Evolutionary conservation across 1,284 basidiomycete genomes (phyloP).

Genomic region (Chiua sp.): DNA sequence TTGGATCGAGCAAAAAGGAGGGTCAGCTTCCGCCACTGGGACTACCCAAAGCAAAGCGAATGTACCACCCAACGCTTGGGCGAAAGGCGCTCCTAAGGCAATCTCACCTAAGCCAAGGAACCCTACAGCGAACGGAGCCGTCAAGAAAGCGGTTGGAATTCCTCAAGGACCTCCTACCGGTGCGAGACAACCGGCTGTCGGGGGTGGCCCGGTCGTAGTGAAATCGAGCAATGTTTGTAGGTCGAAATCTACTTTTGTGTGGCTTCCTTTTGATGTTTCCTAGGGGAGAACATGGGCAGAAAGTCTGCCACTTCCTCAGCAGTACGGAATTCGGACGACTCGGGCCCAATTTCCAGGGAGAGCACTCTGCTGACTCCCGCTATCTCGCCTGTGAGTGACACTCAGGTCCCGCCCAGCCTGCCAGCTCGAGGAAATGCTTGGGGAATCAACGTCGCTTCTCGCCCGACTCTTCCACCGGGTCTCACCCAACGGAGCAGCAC

Average conservation of each 20-base stretch:
- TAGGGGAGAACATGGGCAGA: slow-evolving; percentile 21
- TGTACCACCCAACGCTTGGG: slow-evolving; percentile 14
- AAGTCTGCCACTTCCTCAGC: slow-evolving; percentile 7
- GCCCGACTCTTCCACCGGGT: slow-evolving; percentile 11
- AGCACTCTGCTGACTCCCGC: slow-evolving; percentile 20
- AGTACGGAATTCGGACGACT: slow-evolving; percentile 27
- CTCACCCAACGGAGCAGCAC: slow-evolving; percentile 7
- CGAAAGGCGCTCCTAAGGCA: slow-evolving; percentile 24
- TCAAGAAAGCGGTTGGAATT: slow-evolving; percentile 15
- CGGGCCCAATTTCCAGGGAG: slow-evolving; percentile 20
- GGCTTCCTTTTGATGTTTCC: neutral
- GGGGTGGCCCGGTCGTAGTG: slow-evolving; percentile 29
- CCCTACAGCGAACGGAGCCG: slow-evolving; percentile 28
- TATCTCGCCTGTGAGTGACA: slow-evolving; percentile 6
- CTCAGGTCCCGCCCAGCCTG: slow-evolving; percentile 18
- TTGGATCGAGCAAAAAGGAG: slow-evolving; percentile 38
- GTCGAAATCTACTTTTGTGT: slow-evolving; percentile 5
- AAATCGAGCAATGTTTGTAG: slow-evolving; percentile 36
- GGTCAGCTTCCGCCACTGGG: neutral
- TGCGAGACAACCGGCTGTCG: slow-evolving; percentile 28
- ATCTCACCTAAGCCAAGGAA: too few relatives aligned
- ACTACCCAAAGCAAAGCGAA: slow-evolving; percentile 9
- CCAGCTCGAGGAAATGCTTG: slow-evolving; percentile 10
- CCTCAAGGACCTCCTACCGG: slow-evolving; percentile 9
- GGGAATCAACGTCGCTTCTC: slow-evolving; percentile 8